Conservation (phyloP, 2,329 filamentous ascomycete species). For the Botrytis medusae region DNA sequence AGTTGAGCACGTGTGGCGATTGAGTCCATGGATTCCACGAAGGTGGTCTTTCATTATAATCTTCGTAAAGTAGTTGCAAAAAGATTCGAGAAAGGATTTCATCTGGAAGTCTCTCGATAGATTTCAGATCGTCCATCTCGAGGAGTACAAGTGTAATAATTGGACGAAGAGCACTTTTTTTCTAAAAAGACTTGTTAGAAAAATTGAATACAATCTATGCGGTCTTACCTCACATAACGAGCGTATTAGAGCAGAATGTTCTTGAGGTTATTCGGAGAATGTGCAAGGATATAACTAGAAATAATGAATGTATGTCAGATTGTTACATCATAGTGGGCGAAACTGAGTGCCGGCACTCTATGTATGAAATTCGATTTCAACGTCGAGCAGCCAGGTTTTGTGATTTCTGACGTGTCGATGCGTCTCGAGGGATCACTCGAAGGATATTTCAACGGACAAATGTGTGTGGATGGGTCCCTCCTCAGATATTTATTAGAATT, state of each 20-base stretch:
- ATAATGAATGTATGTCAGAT: conserved; percentile 1
- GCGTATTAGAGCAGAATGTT: not conserved
- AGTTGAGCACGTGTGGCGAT: conserved; percentile 18
- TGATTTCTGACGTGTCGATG: conserved; percentile 24
- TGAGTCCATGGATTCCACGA: conserved; percentile 16
- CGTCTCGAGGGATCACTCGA: conserved; percentile 17
- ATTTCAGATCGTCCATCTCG: conserved; percentile 17
- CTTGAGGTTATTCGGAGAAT: conserved; percentile 13
- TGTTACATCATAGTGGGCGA: conserved; percentile 20
- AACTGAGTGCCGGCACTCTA: conserved; percentile 21
- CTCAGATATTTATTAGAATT: conserved; percentile 19
- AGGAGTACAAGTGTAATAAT: not conserved
- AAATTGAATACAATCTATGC: not conserved
- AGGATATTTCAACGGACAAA: not conserved
- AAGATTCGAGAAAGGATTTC: conserved; percentile 23
- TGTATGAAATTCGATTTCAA: conserved; percentile 11
- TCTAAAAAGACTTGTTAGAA: conserved; percentile 15
- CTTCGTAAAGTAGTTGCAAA: conserved; percentile 18
- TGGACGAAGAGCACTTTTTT: not conserved
- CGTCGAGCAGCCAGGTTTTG: conserved; percentile 18
- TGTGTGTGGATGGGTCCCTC: conserved; percentile 16
- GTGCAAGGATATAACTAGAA: conserved; percentile 1
- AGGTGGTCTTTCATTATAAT: conserved; percentile 1
- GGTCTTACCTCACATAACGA: conserved; percentile 17
- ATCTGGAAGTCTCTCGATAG: conserved; percentile 22